Evolutionary conservation across 2,329 filamentous ascomycete genomes (phyloP).

Genomic region (Exophiala mesophila): DNA sequence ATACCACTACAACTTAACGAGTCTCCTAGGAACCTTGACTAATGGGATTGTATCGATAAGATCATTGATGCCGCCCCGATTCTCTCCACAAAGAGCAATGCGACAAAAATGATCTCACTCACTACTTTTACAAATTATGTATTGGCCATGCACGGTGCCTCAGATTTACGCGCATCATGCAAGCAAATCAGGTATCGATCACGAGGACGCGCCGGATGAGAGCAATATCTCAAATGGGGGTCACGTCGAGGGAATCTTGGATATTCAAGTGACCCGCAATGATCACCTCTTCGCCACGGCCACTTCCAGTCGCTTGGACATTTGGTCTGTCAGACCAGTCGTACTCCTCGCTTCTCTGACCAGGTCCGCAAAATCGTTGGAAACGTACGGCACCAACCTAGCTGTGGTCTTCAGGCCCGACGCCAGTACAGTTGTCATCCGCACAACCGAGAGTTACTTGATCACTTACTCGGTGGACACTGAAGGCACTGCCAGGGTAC

Average conservation of each 20-base stretch:
- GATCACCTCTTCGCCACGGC: slow-evolving; percentile 85
- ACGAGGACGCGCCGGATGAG: neutral
- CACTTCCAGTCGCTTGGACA: slow-evolving; percentile 75
- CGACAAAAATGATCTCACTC: slow-evolving; percentile 19
- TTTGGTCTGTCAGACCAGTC: slow-evolving; percentile 97
- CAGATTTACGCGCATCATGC: slow-evolving; percentile 47
- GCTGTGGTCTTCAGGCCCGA: slow-evolving; percentile 84
- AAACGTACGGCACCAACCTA: slow-evolving; percentile 78
- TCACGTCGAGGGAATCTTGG: slow-evolving; percentile 50
- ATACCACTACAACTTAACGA: too few relatives aligned
- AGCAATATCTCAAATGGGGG: neutral
- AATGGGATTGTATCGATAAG: too few relatives aligned
- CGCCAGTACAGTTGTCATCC: slow-evolving; percentile 84
- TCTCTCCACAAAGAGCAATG: slow-evolving; percentile 1
- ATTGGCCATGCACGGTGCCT: slow-evolving; percentile 48
- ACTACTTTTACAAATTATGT: slow-evolving; percentile 33
- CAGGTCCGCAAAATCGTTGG: slow-evolving; percentile 72
- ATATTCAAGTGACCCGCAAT: slow-evolving; percentile 69
- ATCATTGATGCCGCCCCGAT: too few relatives aligned
- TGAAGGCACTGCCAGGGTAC: slow-evolving; percentile 76
- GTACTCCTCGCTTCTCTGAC: slow-evolving; percentile 80
- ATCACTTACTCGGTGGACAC: slow-evolving; percentile 91
- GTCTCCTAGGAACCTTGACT: too few relatives aligned
- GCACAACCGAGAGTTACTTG: slow-evolving; percentile 77
- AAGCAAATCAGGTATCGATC: slow-evolving; percentile 30